A percentile compares a stretch with the other conserved stretches of the same genome.
phyloP scores from a whole-genome alignment of 768 basidiomycete genomes.

The Brasilioporus rufonigricans region DNA sequence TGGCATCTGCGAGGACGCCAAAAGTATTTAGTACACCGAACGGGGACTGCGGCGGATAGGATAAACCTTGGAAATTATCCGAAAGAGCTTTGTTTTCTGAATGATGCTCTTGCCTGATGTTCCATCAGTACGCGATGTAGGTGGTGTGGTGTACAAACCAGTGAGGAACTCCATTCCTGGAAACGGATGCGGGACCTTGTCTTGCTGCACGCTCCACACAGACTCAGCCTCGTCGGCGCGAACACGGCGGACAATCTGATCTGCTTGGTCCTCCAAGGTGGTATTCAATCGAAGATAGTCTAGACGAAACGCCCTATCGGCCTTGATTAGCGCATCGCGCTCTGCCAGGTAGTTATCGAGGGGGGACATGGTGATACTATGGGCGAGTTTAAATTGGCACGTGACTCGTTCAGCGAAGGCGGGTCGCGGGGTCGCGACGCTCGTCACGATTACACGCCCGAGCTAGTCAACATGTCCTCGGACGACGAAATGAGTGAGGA shows the following conservation, averaged over 20 bases:
- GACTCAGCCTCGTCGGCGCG: conserved; percentile 51
- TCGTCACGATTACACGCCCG: neutral
- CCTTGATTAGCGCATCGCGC: conserved; percentile 30
- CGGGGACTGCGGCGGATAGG: neutral
- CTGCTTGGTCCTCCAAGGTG: conserved; percentile 49
- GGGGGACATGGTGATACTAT: too few species aligned
- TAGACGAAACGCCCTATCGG: conserved; percentile 51
- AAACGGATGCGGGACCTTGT: conserved; percentile 58
- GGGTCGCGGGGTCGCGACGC: neutral
- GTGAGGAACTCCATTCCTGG: conserved; percentile 81
- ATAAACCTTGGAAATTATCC: conserved; percentile 56
- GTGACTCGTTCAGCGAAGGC: conserved; percentile 3
- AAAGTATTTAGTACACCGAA: neutral
- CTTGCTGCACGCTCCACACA: conserved; percentile 58
- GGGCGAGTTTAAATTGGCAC: too few species aligned
- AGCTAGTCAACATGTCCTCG: conserved; percentile 25
- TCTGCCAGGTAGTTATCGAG: conserved; percentile 25
- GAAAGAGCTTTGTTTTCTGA: conserved; percentile 57
- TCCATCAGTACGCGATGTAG: neutral
- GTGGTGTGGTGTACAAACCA: conserved; percentile 37
- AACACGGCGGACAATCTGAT: conserved; percentile 52
- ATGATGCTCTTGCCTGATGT: conserved; percentile 53
- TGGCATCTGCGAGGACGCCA: conserved; percentile 54
- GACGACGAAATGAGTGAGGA: conserved; percentile 33
- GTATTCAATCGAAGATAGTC: conserved; percentile 39